A percentile compares a stretch with the other conserved stretches of the same genome.
phyloP scores from a whole-genome alignment of 805 yeast genomes.

The Ogataea methanolica region DNA sequence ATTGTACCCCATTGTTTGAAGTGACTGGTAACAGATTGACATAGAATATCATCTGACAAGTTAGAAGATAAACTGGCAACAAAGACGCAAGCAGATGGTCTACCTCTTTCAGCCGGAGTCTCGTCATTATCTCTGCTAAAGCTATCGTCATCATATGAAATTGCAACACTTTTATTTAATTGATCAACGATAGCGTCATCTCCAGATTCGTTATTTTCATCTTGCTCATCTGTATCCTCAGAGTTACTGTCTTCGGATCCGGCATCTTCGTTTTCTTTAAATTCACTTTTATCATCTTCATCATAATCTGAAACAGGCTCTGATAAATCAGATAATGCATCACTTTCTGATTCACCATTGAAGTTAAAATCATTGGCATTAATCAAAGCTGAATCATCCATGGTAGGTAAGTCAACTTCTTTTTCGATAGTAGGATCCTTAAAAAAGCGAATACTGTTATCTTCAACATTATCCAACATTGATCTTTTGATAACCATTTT shows the following conservation, averaged over 20 bases:
- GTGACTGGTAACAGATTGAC: constrained; percentile 62
- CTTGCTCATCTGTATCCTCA: neutral
- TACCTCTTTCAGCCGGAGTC: constrained; percentile 36
- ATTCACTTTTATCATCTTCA: constrained; percentile 3
- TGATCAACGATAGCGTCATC: constrained; percentile 4
- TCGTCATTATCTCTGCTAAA: constrained; percentile 13
- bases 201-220: constrained; percentile 3
- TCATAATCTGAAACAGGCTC: constrained; percentile 15
- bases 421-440: constrained; percentile 10
- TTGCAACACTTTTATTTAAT: constrained; percentile 1
- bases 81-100: constrained; percentile 84
- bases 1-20: constrained; percentile 70
- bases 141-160: constrained; percentile 15
- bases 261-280: constrained; percentile 7
- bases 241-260: neutral
- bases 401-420: constrained; percentile 10
- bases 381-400: constrained; percentile 11
- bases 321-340: constrained; percentile 17
- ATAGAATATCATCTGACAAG: constrained; percentile 65
- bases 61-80: constrained; percentile 78
- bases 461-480: constrained; percentile 14
- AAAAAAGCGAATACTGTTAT: constrained; percentile 15
- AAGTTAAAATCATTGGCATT: constrained; percentile 8
- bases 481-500: neutral
- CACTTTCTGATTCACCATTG: constrained; percentile 13